Conservation (phyloP, 208 protist genomes). For the Wallacemonas sp. region DNA sequence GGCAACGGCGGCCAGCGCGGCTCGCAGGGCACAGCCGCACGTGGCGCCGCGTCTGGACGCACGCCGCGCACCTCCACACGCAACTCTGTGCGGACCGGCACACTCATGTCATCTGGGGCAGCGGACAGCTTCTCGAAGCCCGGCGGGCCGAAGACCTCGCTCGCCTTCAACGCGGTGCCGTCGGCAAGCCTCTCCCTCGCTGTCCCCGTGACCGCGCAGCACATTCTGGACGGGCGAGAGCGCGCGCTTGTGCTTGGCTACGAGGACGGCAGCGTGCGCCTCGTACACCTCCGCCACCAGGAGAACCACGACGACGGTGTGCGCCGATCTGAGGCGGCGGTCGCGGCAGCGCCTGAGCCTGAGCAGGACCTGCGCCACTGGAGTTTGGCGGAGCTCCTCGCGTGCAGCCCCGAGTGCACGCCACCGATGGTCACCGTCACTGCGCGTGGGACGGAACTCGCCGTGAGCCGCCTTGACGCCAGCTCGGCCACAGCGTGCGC, state of each 20-base stretch:
- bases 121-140: background rate
- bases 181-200: background rate
- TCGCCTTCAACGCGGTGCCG: background rate
- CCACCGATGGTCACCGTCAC: constrained; percentile 3
- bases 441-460: constrained; percentile 4
- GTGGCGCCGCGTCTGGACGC: too few species aligned
- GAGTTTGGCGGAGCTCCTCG: background rate
- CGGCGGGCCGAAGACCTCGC: background rate
- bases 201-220: constrained; percentile 11
- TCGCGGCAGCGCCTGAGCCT: background rate
- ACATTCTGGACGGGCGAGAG: constrained; percentile 13
- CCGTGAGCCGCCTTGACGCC: background rate
- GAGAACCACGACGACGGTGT: constrained; percentile 10
- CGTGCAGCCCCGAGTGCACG: background rate
- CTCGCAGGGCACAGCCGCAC: too few species aligned
- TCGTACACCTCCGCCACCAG: constrained; percentile 16
- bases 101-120: background rate
- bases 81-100: background rate
- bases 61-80: background rate
- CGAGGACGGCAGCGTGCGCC: constrained; percentile 31
- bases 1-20: background rate
- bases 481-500: background rate
- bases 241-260: constrained; percentile 30
- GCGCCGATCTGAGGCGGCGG: background rate
- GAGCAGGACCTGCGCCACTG: background rate